Evolutionary conservation across 2,329 filamentous ascomycete species (phyloP).

Genomic region (Colletotrichum sp.): DNA sequence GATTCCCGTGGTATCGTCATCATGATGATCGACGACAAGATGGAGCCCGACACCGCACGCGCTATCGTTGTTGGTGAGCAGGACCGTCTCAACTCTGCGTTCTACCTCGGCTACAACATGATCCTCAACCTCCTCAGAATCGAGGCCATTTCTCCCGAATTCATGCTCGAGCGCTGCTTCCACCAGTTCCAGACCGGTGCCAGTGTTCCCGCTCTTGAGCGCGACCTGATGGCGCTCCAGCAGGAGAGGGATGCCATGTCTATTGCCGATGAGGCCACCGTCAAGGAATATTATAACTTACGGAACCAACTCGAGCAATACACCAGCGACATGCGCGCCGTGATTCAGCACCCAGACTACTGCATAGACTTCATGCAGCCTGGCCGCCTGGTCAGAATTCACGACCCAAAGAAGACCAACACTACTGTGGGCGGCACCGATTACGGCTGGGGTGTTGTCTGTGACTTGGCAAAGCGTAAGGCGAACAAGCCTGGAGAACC

Average conservation of each 20-base stretch:
- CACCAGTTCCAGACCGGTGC: conserved; percentile 97
- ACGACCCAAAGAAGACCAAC: conserved; percentile 61
- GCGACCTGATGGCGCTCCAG: conserved; percentile 80
- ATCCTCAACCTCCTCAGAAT: conserved; percentile 94
- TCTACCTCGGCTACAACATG: conserved; percentile 99
- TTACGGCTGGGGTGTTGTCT: conserved; percentile 93
- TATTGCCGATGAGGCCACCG: conserved; percentile 84
- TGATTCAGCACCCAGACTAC: conserved; percentile 91
- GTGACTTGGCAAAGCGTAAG: conserved; percentile 73
- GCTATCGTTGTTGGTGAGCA: conserved; percentile 96
- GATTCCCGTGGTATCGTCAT: conserved; percentile 98
- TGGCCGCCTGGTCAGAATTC: conserved; percentile 87
- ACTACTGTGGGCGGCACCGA: conserved; percentile 62
- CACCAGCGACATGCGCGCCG: conserved; percentile 85
- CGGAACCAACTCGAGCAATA: conserved; percentile 84
- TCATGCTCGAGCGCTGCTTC: conserved; percentile 98
- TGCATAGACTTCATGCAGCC: conserved; percentile 83
- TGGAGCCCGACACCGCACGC: conserved; percentile 93
- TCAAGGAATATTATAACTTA: conserved; percentile 94
- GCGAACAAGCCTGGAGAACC: conserved; percentile 70
- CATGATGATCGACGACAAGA: conserved; percentile 98
- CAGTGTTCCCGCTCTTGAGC: conserved; percentile 83
- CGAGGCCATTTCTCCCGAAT: conserved; percentile 98
- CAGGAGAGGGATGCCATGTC: conserved; percentile 73
- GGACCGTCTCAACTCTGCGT: conserved; percentile 96